Conservation (phyloP, 2,329 filamentous ascomycete genomes). For the Samsoniella hepiali region DNA sequence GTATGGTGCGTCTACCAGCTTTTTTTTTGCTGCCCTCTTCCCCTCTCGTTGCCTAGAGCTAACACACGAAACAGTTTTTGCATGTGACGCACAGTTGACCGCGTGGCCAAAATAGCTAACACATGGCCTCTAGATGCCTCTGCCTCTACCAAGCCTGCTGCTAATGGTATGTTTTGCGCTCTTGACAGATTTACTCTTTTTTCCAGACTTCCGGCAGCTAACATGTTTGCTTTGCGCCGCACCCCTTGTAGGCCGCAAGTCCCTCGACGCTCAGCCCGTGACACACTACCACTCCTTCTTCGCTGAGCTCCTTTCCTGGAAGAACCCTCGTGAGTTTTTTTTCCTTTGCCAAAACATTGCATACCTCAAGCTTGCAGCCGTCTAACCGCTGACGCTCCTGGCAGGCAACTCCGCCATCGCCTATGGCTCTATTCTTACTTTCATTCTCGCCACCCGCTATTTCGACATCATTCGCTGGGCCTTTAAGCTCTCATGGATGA, state of each 20-base stretch:
- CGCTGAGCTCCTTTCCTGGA: slow-evolving; percentile 65
- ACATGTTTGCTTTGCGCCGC: slow-evolving; percentile 11
- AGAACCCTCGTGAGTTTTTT: slow-evolving; percentile 57
- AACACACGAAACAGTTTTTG: slow-evolving; percentile 18
- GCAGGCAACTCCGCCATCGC: slow-evolving; percentile 63
- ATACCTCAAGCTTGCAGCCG: slow-evolving; percentile 1
- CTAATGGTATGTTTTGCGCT: slow-evolving; percentile 34
- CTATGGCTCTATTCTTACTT: slow-evolving; percentile 53
- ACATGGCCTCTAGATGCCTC: slow-evolving; percentile 17
- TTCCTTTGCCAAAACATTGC: neutral
- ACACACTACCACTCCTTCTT: slow-evolving; percentile 72
- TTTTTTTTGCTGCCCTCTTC: slow-evolving; percentile 7
- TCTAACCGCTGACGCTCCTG: slow-evolving; percentile 22
- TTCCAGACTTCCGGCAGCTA: neutral
- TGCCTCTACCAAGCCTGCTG: slow-evolving; percentile 6
- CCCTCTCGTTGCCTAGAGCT: slow-evolving; percentile 10
- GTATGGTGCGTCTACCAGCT: slow-evolving; percentile 46
- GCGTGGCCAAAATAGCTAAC: slow-evolving; percentile 17
- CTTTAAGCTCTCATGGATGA: slow-evolving; percentile 64
- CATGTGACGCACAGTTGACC: slow-evolving; percentile 19
- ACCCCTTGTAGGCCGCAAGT: slow-evolving; percentile 11
- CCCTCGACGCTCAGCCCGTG: slow-evolving; percentile 45
- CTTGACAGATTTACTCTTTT: neutral
- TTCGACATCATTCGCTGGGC: slow-evolving; percentile 63
- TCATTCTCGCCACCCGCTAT: slow-evolving; percentile 63